Base-by-base conservation (phyloP, 228 moss, liverwort and hornwort genomes). In the Sphagnum magellanicum region DNA sequence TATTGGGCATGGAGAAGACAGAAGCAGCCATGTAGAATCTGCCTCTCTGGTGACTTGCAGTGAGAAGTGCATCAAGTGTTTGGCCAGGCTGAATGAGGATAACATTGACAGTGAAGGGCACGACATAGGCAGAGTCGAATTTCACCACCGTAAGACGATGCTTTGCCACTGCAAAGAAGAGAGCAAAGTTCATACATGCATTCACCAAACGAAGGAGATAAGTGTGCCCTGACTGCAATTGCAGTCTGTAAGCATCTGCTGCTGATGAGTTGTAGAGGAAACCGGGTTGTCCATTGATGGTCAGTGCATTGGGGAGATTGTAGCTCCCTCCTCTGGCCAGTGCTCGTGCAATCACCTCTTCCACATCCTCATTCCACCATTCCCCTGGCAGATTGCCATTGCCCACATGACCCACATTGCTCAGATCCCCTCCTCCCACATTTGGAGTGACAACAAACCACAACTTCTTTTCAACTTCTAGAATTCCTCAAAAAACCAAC, bases 261-360 rank as follows among this genome's bases (percentile, higher is more conserved):
- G 83, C 69, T 51, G 83, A 87, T 74, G 70, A 76, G 69, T 83
- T 83, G 73, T 87, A 87, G 5, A 81, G 70, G 15, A 72, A 78
- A 16, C 87, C 87, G 0, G 83, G 87, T 63, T 87, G 87, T 8
- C 87, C 83, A 66, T 87, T 87, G 15, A 87, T 73, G 49, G 78
- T 80, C 12, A 87, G 70, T 53, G 83, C 87, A 72, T 87, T 76
- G 5, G 87, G 83, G 53, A 83, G 65, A 49, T 87, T 87, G 51
- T 83, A 87, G 32, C 70, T 72, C 76, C 83, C 87, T 63, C 87
- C 87, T 61, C 61, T 6, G 52, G 76, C 81, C 72, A 87, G 15
- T 48, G 87, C 83, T 12, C 76, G 63, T 4, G 72, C 74, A 74
- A 78, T 65, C 48, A 87, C 55, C 55, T 57, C 55, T 57, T 13